These are phyloP conservation scores for Mycena vulgaris DNA, from an alignment of 768 basidiomycete species.

Conservation along the genomic window DNA sequence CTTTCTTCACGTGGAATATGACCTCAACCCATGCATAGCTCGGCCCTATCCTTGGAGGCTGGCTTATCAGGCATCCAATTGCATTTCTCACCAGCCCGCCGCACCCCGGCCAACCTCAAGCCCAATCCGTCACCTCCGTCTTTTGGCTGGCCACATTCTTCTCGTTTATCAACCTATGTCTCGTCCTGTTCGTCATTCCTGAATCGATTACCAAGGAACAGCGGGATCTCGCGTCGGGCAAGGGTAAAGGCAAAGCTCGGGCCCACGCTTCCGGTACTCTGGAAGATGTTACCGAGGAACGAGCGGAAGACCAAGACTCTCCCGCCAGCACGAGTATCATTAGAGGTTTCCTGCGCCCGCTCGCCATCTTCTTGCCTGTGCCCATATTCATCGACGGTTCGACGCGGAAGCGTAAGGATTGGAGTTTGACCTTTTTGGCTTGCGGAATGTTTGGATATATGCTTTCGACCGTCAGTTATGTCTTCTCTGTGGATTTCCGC, in stretches of 20 bases:
- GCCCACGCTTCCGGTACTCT: constrained; percentile 2
- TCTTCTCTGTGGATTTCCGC: background rate
- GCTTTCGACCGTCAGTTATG: constrained; percentile 71
- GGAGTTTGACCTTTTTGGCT: constrained; percentile 85
- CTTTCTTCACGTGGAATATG: background rate
- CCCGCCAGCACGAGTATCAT: constrained; percentile 48
- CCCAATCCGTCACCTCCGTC: constrained; percentile 58
- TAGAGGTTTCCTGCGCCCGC: constrained; percentile 65
- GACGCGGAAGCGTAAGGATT: constrained; percentile 72
- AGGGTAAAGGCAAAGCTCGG: constrained; percentile 34
- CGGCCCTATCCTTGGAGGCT: constrained; percentile 82
- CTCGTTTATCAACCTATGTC: constrained; percentile 67
- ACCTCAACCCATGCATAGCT: constrained; percentile 42
- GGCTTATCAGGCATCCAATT: constrained; percentile 60
- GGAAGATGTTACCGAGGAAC: constrained; percentile 12
- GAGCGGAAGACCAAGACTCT: background rate
- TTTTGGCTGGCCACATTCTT: constrained; percentile 65
- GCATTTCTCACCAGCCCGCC: constrained; percentile 36
- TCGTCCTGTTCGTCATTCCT: constrained; percentile 80
- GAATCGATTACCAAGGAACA: constrained; percentile 68
- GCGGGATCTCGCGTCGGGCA: constrained; percentile 49
- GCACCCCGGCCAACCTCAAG: constrained; percentile 33
- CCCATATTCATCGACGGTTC: constrained; percentile 58
- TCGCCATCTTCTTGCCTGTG: constrained; percentile 79
- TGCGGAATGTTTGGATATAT: constrained; percentile 72